phyloP scores from a whole-genome alignment of 257 asterid species.

The Nicotiana obtusifolia region DNA sequence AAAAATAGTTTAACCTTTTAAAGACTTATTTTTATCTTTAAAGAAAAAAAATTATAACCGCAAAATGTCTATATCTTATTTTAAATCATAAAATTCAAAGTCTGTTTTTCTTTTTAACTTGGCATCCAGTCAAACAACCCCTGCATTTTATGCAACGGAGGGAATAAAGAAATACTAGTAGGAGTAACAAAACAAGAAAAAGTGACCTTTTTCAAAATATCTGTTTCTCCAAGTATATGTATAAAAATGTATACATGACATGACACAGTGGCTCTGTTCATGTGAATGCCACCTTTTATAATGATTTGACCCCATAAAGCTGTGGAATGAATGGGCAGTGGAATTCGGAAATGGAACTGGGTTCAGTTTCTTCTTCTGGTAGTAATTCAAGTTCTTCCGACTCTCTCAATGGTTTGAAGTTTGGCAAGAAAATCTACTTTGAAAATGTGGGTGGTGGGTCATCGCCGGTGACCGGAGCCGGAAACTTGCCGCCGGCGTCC shows the following conservation, averaged over 20 bases:
- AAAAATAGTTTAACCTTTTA: too few relatives aligned
- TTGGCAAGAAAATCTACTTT: slow-evolving; percentile 84
- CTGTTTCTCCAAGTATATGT: not conserved
- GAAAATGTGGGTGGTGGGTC: slow-evolving; percentile 41
- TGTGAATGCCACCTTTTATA: not conserved
- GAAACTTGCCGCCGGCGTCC: slow-evolving; percentile 29
- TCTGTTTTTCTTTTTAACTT: too few relatives aligned
- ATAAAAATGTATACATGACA: not conserved
- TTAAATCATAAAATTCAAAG: too few relatives aligned
- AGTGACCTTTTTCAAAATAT: not conserved
- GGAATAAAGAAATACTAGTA: too few relatives aligned
- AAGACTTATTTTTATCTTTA: too few relatives aligned
- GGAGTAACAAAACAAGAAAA: not conserved
- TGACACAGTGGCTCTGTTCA: not conserved
- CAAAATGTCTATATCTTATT: too few relatives aligned
- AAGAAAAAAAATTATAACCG: too few relatives aligned
- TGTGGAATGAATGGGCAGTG: slow-evolving; percentile 45
- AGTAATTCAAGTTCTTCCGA: slow-evolving; percentile 40
- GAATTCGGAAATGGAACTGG: slow-evolving; percentile 61
- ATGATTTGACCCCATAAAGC: slow-evolving; percentile 10
- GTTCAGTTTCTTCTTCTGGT: slow-evolving; percentile 43
- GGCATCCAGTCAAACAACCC: too few relatives aligned
- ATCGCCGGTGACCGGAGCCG: not conserved
- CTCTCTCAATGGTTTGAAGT: slow-evolving; percentile 56
- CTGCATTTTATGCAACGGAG: too few relatives aligned